phyloP scores from a whole-genome alignment of 805 yeast species.

The Candida nemodendra region DNA sequence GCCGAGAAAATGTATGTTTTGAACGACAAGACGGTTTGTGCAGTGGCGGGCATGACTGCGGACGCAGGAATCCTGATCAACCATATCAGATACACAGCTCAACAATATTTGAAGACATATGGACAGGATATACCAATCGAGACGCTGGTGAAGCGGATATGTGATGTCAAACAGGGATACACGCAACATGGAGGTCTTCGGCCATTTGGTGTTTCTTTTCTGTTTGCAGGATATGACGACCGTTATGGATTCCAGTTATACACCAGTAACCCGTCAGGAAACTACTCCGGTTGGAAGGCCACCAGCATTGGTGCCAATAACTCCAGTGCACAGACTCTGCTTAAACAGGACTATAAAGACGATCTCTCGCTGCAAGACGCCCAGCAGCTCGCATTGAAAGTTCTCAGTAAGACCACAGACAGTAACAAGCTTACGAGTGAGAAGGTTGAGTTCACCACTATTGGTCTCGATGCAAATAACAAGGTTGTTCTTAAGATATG shows the following conservation, averaged over 20 bases:
- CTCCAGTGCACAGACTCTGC: constrained; percentile 90
- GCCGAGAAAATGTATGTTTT: constrained; percentile 89
- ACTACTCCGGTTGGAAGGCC: constrained; percentile 98
- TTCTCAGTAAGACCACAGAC: constrained; percentile 92
- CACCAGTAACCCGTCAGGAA: constrained; percentile 96
- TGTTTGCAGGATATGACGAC: constrained; percentile 94
- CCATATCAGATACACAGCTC: constrained; percentile 83
- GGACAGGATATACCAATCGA: constrained; percentile 95
- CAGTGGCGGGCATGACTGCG: constrained; percentile 98
- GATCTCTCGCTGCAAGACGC: constrained; percentile 74
- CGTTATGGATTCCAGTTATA: constrained; percentile 86
- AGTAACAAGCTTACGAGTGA: constrained; percentile 80
- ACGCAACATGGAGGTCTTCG: constrained; percentile 98
- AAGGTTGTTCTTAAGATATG: constrained; percentile 69
- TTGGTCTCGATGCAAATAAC: constrained; percentile 48
- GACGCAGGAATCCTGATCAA: constrained; percentile 92
- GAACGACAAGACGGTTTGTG: constrained; percentile 70
- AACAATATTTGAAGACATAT: constrained; percentile 78
- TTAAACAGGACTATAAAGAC: constrained; percentile 93
- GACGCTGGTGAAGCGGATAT: constrained; percentile 78
- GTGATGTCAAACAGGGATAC: constrained; percentile 95
- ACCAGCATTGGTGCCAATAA: constrained; percentile 96
- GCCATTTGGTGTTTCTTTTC: constrained; percentile 96
- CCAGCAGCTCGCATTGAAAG: constrained; percentile 83
- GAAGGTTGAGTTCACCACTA: constrained; percentile 90